Evolutionary conservation across 768 basidiomycete species (phyloP).

Genomic region (Tylopilus rubrobrunneus): DNA sequence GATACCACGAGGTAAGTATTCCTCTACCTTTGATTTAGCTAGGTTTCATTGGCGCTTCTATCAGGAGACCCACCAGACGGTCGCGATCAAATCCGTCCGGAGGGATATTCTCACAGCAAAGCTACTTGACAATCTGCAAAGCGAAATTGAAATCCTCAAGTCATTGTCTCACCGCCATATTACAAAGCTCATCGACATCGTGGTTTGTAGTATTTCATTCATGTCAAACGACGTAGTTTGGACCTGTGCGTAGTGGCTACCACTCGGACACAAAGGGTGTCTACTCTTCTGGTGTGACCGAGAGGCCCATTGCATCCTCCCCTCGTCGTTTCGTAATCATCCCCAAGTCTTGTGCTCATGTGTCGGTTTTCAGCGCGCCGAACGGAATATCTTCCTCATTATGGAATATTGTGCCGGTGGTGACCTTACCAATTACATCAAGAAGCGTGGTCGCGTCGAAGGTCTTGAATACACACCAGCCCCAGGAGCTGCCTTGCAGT

Average conservation of each 20-base stretch:
- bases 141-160: slow-evolving; percentile 96
- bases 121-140: slow-evolving; percentile 95
- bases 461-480: slow-evolving; percentile 78
- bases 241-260: background rate
- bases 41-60: slow-evolving; percentile 1
- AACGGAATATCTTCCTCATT: slow-evolving; percentile 84
- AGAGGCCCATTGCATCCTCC: background rate
- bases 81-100: slow-evolving; percentile 94
- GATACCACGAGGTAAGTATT: slow-evolving; percentile 78
- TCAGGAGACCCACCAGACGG: slow-evolving; percentile 72
- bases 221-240: background rate
- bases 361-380: slow-evolving; percentile 50
- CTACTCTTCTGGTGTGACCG: background rate
- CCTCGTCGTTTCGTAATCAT: background rate
- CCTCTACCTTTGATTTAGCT: background rate
- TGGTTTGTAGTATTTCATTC: slow-evolving; percentile 48
- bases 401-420: slow-evolving; percentile 98
- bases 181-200: slow-evolving; percentile 88
- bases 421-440: slow-evolving; percentile 95
- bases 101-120: slow-evolving; percentile 85
- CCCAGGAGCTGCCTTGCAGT: slow-evolving; percentile 67
- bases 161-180: slow-evolving; percentile 90
- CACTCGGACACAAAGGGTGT: background rate
- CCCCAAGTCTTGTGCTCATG: slow-evolving; percentile 7
- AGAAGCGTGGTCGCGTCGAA: slow-evolving; percentile 92